Conservation (phyloP, 1,284 basidiomycete species). For the Sphagnurus paluster region DNA sequence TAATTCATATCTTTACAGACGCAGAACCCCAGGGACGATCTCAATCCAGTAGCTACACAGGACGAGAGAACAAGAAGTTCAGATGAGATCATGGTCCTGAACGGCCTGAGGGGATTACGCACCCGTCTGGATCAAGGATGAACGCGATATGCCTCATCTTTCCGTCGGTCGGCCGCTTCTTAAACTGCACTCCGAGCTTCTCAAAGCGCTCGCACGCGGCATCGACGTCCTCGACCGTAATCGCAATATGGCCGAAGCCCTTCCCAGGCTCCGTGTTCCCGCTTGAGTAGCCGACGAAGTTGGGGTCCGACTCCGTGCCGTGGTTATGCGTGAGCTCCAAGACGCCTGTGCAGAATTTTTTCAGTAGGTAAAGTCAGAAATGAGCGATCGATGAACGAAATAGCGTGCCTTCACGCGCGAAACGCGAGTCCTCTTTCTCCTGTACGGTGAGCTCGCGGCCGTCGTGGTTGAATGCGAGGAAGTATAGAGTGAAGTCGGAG, state of each 20-base stretch:
- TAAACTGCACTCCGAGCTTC: constrained; percentile 80
- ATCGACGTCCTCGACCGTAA: constrained; percentile 83
- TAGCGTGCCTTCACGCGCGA: constrained; percentile 63
- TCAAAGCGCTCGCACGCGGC: constrained; percentile 87
- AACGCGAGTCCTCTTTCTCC: constrained; percentile 47
- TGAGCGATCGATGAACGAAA: neutral
- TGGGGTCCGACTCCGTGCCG: constrained; percentile 80
- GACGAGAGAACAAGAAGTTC: no score
- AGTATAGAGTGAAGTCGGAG: constrained; percentile 76
- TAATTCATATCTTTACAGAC: no score
- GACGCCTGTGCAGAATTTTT: constrained; percentile 51
- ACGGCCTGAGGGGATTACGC: constrained; percentile 22
- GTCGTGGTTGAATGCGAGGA: constrained; percentile 74
- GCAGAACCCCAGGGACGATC: constrained; percentile 8
- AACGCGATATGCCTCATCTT: constrained; percentile 88
- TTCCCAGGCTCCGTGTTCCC: constrained; percentile 85
- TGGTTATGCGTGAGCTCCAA: constrained; percentile 91
- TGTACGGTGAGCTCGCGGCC: constrained; percentile 45
- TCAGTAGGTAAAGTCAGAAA: neutral
- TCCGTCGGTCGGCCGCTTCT: constrained; percentile 87
- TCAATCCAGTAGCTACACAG: constrained; percentile 9
- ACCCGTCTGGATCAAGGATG: constrained; percentile 87
- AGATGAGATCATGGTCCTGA: neutral
- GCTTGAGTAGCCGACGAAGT: constrained; percentile 77
- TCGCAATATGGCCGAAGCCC: constrained; percentile 86